Conservation (phyloP, 2,329 filamentous ascomycete species). For the Colletotrichum sansevieriae region DNA sequence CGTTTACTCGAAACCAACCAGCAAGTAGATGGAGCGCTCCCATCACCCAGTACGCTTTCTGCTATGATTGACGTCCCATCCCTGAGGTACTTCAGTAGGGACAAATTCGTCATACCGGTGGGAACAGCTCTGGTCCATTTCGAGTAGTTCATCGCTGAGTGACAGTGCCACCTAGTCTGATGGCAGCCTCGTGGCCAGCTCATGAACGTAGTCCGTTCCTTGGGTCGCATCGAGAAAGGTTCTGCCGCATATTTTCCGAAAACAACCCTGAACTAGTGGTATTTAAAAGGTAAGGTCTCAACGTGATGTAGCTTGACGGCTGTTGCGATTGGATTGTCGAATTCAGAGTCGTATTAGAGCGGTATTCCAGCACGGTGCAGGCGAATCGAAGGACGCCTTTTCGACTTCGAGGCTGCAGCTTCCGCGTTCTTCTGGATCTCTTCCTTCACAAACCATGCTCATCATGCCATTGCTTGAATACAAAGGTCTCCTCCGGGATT, state of each 20-base stretch:
- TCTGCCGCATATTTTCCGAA: slow-evolving; percentile 18
- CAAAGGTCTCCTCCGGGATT: too few species aligned
- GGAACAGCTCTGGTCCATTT: neutral
- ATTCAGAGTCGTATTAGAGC: slow-evolving; percentile 4
- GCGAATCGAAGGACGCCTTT: neutral
- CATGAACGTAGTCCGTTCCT: slow-evolving; percentile 24
- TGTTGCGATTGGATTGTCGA: slow-evolving; percentile 32
- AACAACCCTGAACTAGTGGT: neutral
- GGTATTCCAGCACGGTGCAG: slow-evolving; percentile 6
- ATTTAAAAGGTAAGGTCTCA: neutral
- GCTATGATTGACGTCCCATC: neutral
- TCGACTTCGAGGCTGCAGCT: slow-evolving; percentile 2
- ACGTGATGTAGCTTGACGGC: slow-evolving; percentile 17
- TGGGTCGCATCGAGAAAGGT: slow-evolving; percentile 2
- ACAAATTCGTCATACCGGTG: slow-evolving; percentile 9
- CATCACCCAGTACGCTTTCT: too few species aligned
- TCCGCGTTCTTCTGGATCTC: slow-evolving; percentile 3
- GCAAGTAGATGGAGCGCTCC: too few species aligned
- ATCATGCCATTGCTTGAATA: neutral
- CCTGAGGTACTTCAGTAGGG: too few species aligned
- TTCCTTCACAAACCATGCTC: too few species aligned
- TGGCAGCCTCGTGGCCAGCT: slow-evolving; percentile 15
- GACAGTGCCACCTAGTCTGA: slow-evolving; percentile 7
- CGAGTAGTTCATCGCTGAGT: neutral
- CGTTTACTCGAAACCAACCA: slow-evolving; percentile 20